Evolutionary conservation across 257 asterid genomes (phyloP), one percentile per base, ranked within the genome.

Genomic region (Perilla frutescens): DNA sequence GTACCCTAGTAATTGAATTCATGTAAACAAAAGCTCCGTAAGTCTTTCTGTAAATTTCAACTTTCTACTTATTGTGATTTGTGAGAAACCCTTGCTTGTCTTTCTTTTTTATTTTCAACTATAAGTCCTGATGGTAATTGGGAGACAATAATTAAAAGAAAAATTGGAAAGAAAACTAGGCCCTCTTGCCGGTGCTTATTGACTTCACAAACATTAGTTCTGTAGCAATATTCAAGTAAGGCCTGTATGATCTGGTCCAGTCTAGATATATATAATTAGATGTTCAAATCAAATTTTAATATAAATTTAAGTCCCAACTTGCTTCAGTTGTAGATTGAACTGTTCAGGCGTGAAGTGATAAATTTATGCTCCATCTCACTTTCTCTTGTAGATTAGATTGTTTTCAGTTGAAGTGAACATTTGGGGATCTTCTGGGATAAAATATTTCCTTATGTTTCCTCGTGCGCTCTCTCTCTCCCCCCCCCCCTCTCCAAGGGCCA

Each of bases 341-440:
- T 9, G 12, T 56, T 56, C 4, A 29, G 4, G 1, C 29, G 11
- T 57, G 1, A 57, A 57, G 41, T 29, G 12, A 26, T 32, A 57
- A 9, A 3, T 12, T 0, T 14, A 40, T 0, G 10, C 57, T 51
- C 3, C 62, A 29, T 8, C 34, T 55, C 34, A 31, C 29, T 39
- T 62, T 41, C 34, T 49, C 70, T 1, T 62, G 40, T 74, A 43
- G 44, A 65, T 44, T 56, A 34, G 31, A 15, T 60, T 53, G 39
- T 20, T 29, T 41, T 41, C 34, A 40, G 29, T 47, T 53, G 39
- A 12, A 59, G 56, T 41, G 61, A 45, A 26, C 37, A 45, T n/a
- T 53, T 47, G 41, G 40, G 55, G 29, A 66, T 75, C 60, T 31
- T 57, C 40, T 64, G 58, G 26, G 39, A 47, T 55, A 32, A 57